phyloP scores from a whole-genome alignment of 208 protist species.

The Lotmaria passim region DNA sequence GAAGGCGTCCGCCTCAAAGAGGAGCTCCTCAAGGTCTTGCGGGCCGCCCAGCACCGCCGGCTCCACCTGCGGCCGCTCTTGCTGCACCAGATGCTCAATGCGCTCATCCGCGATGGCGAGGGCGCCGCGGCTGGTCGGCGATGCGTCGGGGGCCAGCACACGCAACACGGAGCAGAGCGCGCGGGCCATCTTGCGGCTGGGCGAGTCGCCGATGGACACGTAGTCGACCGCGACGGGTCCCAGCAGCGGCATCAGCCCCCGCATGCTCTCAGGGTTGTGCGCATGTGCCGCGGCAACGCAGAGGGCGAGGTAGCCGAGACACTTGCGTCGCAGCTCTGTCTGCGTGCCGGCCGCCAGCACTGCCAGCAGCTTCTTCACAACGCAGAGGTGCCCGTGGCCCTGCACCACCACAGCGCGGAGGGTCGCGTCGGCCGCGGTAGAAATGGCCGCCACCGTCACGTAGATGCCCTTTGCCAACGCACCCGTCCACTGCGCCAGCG shows the following conservation, averaged over 20 bases:
- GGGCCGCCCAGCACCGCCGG: conserved; percentile 40
- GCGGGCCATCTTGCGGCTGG: conserved; percentile 81
- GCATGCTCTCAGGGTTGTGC: conserved; percentile 11
- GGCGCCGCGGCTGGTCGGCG: conserved; percentile 9
- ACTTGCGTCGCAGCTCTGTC: conserved; percentile 81
- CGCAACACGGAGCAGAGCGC: conserved; percentile 75
- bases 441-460: conserved; percentile 87
- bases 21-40: conserved; percentile 44
- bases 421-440: conserved; percentile 64
- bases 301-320: conserved; percentile 81
- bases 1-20: conserved; percentile 65
- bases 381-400: conserved; percentile 54
- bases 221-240: conserved; percentile 45
- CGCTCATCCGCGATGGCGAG: conserved; percentile 48
- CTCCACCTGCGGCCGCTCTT: conserved; percentile 55
- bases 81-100: conserved; percentile 57
- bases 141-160: conserved; percentile 15
- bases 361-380: conserved; percentile 46
- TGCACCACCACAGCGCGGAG: conserved; percentile 61
- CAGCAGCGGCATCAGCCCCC: conserved; percentile 21
- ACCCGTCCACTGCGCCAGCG: conserved; percentile 51
- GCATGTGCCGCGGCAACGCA: conserved; percentile 46
- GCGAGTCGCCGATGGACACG: conserved; percentile 68
- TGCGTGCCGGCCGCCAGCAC: conserved; percentile 66
- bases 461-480: conserved; percentile 67